Conservation (phyloP, 306 rosid species). For the Carpinus fangiana region DNA sequence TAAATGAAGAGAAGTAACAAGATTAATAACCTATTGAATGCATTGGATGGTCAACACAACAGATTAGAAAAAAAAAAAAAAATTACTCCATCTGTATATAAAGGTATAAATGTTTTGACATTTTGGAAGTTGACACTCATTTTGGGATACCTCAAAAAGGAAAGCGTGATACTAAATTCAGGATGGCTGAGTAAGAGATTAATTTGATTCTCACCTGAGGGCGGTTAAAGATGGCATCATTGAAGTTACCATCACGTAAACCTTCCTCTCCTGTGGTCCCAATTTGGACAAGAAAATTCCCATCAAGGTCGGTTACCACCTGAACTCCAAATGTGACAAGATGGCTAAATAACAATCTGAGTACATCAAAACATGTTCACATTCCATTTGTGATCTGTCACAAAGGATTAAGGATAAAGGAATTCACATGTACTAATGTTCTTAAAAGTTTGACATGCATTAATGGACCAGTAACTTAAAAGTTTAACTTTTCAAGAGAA, state of each 20-base stretch:
- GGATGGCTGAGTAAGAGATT: not conserved
- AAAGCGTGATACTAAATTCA: not conserved
- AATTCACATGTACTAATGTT: not conserved
- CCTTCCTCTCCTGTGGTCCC: conserved; percentile 97
- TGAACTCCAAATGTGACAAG: conserved; percentile 43
- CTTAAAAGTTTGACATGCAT: not conserved
- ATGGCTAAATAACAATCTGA: conserved; percentile 16
- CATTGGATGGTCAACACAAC: conserved; percentile 20
- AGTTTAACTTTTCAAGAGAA: not conserved
- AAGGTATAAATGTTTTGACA: not conserved
- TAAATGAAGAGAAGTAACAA: conserved; percentile 25
- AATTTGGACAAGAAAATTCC: conserved; percentile 76
- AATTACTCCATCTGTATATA: not conserved
- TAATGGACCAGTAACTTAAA: not conserved
- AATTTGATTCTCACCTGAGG: conserved; percentile 67
- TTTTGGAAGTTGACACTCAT: not conserved
- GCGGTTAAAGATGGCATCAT: conserved; percentile 81
- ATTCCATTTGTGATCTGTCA: not conserved
- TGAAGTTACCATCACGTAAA: conserved; percentile 80
- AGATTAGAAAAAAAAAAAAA: not conserved
- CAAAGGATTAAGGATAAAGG: conserved; percentile 2
- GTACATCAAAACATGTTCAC: conserved; percentile 19
- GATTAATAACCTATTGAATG: conserved; percentile 17
- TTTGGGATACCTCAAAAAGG: not conserved
- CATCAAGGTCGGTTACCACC: conserved; percentile 87